These are phyloP conservation scores for Calonectria honghensis DNA, from an alignment of 2,329 filamentous ascomycete genomes.

Conservation along the genomic window DNA sequence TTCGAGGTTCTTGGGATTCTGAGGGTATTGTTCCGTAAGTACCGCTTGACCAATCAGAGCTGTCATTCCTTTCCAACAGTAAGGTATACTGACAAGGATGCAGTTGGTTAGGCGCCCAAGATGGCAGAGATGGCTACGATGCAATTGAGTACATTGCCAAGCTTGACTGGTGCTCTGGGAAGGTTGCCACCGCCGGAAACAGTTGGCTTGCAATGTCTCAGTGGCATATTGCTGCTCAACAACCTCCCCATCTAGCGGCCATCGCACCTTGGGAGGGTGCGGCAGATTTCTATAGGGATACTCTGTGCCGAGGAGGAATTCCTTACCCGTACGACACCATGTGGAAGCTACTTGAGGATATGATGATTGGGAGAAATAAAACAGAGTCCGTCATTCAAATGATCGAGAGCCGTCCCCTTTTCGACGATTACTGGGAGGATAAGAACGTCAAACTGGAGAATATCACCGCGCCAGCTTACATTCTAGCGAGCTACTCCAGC, in stretches of 20 bases:
- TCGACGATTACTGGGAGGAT: conserved; percentile 28
- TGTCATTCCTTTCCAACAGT: no score
- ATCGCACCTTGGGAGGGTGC: conserved; percentile 26
- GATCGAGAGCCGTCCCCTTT: conserved; percentile 4
- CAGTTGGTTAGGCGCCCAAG: conserved; percentile 17
- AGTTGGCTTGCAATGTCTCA: conserved; percentile 30
- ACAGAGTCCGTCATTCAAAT: conserved; percentile 1
- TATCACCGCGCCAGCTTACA: conserved; percentile 10
- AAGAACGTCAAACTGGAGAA: conserved; percentile 5
- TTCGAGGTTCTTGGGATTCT: conserved; percentile 19
- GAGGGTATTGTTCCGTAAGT: conserved; percentile 28
- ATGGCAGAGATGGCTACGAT: conserved; percentile 27
- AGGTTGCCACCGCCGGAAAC: conserved; percentile 11
- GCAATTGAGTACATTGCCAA: conserved; percentile 27
- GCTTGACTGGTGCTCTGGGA: conserved; percentile 27
- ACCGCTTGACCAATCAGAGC: no score
- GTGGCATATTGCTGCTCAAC: conserved; percentile 28
- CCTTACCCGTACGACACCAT: conserved; percentile 25
- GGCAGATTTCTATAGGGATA: conserved; percentile 28
- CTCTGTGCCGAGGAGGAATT: conserved; percentile 15
- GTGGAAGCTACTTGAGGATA: conserved; percentile 1
- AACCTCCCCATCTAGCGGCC: conserved; percentile 9
- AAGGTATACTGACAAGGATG: not conserved
- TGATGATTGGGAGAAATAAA: conserved; percentile 7
- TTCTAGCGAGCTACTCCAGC: conserved; percentile 24